Percentiles rank a stretch among this genome's conserved stretches.
Evolutionary conservation across 768 basidiomycete genomes (phyloP).

Genomic region (Mycena belliarum): DNA sequence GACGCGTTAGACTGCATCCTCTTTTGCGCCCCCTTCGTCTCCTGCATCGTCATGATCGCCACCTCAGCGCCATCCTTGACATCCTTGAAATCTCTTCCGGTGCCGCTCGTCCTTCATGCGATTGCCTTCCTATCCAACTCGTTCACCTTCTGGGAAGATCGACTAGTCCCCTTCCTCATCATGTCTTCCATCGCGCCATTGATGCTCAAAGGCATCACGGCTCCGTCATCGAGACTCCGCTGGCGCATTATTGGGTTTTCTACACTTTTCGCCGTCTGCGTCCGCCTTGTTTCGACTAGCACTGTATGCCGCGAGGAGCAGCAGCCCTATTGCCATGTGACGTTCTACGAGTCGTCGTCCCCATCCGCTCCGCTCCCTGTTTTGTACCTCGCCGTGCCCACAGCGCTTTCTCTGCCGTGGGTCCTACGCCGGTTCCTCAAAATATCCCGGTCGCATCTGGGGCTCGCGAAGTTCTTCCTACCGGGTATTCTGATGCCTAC

Average conservation of each 20-base stretch:
- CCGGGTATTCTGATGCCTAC: conserved; percentile 57
- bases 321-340: conserved; percentile 83
- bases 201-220: conserved; percentile 62
- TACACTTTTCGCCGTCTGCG: conserved; percentile 60
- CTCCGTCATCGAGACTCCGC: conserved; percentile 70
- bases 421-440: conserved; percentile 56
- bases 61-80: conserved; percentile 40
- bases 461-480: conserved; percentile 66
- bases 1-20: conserved; percentile 50
- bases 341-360: conserved; percentile 81
- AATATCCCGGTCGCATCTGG: conserved; percentile 73
- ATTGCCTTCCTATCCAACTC: conserved; percentile 89
- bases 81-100: conserved; percentile 32
- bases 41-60: conserved; percentile 46
- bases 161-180: conserved; percentile 72
- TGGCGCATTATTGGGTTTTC: conserved; percentile 76
- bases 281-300: conserved; percentile 76
- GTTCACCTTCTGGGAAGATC: conserved; percentile 98
- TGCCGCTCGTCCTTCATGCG: conserved; percentile 68
- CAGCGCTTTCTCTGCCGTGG: conserved; percentile 57
- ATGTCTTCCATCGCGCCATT: conserved; percentile 62
- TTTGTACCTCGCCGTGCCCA: conserved; percentile 56
- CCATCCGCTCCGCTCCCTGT: conserved; percentile 63
- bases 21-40: conserved; percentile 49
- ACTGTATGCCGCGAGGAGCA: conserved; percentile 96